Evolutionary conservation across 2,329 filamentous ascomycete genomes (phyloP).

Genomic region (Epichloe amarillans): DNA sequence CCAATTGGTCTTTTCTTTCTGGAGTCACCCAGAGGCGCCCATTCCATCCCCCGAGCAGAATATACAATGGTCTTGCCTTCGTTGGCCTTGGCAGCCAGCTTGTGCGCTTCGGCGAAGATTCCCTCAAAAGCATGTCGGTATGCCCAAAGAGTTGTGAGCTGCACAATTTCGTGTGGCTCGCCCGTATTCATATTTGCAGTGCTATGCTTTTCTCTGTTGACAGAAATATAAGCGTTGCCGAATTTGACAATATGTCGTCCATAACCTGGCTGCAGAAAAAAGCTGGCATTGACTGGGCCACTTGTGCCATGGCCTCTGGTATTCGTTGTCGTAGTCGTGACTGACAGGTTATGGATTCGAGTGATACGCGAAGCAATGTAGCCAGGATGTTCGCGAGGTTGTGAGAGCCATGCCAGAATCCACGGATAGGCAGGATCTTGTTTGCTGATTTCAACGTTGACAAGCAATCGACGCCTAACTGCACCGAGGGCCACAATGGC

Average conservation of each 20-base stretch:
- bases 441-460: conserved; percentile 90
- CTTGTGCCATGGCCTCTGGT: conserved; percentile 44
- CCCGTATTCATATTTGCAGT: conserved; percentile 73
- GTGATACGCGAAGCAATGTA: conserved; percentile 46
- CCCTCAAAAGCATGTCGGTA: conserved; percentile 82
- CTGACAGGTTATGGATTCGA: conserved; percentile 45
- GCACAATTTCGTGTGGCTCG: conserved; percentile 87
- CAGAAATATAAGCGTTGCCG: conserved; percentile 72
- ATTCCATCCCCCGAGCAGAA: conserved; percentile 67
- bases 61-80: conserved; percentile 93
- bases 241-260: conserved; percentile 82
- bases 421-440: conserved; percentile 88
- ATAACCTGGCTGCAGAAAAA: conserved; percentile 81
- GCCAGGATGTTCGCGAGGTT: conserved; percentile 54
- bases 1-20: conserved; percentile 75
- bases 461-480: conserved; percentile 72
- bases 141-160: conserved; percentile 80
- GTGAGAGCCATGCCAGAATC: conserved; percentile 88
- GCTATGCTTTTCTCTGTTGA: conserved; percentile 73
- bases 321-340: conserved; percentile 43
- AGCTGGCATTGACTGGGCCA: conserved; percentile 62
- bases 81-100: conserved; percentile 62
- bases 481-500: conserved; percentile 58
- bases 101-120: conserved; percentile 77
- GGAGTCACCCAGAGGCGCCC: conserved; percentile 72